Conservation (phyloP, 2,329 filamentous ascomycete species). For the Hymenoscyphus fructigenus region DNA sequence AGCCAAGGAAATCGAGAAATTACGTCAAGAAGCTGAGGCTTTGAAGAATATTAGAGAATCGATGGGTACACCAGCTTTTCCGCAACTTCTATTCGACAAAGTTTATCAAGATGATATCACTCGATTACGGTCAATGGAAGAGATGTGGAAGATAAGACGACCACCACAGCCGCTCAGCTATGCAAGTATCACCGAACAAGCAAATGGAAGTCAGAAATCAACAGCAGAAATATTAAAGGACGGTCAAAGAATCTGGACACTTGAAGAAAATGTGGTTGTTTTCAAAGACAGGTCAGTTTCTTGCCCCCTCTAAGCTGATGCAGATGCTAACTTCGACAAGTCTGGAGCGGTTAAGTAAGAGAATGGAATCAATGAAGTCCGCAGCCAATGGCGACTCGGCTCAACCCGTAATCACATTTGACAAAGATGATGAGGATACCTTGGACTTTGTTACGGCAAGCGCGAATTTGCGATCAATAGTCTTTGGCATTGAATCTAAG, state of each 20-base stretch:
- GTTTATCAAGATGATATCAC: conserved; percentile 86
- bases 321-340: conserved; percentile 41
- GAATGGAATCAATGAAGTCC: conserved; percentile 64
- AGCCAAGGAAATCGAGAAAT: conserved; percentile 80
- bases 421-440: conserved; percentile 95
- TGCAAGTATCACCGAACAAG: conserved; percentile 55
- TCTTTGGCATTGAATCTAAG: conserved; percentile 87
- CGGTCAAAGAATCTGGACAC: conserved; percentile 77
- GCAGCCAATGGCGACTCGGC: conserved; percentile 46
- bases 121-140: conserved; percentile 80
- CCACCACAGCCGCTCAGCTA: conserved; percentile 74
- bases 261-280: conserved; percentile 79
- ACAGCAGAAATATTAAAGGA: conserved; percentile 58
- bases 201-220: conserved; percentile 45
- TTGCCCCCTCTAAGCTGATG: neutral
- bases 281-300: conserved; percentile 68
- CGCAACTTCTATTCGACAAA: conserved; percentile 83
- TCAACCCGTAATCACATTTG: conserved; percentile 75
- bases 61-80: conserved; percentile 76
- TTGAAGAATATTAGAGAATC: conserved; percentile 79
- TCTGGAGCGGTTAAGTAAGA: conserved; percentile 71
- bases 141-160: conserved; percentile 89
- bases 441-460: conserved; percentile 91
- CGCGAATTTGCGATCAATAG: conserved; percentile 81
- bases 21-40: conserved; percentile 79